Conservation (phyloP, 1,284 basidiomycete species). For the Microbotryomycetes sp. region DNA sequence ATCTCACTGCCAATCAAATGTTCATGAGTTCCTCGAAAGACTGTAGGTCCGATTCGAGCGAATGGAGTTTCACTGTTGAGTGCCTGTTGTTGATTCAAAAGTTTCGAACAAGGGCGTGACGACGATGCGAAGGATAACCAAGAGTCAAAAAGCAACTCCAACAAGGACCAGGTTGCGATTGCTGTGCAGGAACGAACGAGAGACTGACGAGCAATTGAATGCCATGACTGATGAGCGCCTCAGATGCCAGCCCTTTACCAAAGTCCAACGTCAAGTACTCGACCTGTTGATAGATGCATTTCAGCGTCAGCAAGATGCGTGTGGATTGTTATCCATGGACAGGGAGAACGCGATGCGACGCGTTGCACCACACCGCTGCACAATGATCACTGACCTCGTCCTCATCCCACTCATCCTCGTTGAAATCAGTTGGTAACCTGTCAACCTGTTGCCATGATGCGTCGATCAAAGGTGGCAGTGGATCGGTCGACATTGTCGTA, state of each 20-base stretch:
- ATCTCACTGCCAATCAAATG: constrained; percentile 23
- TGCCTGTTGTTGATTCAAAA: not conserved
- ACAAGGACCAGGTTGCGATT: not conserved
- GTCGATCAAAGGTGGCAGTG: not conserved
- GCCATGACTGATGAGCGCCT: not conserved
- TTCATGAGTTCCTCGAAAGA: constrained; percentile 21
- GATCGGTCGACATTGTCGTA: too few relatives aligned
- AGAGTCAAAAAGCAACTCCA: not conserved
- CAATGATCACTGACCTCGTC: constrained; percentile 17
- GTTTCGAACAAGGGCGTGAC: not conserved
- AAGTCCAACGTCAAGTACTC: constrained; percentile 29
- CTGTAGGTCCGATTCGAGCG: constrained; percentile 12
- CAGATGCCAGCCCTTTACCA: not conserved
- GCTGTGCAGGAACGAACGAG: not conserved
- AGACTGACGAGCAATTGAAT: constrained; percentile 23
- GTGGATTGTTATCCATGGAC: not conserved
- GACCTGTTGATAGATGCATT: constrained; percentile 6
- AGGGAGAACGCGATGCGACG: not conserved
- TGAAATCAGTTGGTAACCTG: not conserved
- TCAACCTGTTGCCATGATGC: not conserved
- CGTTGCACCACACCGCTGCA: not conserved
- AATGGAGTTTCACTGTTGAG: constrained; percentile 11
- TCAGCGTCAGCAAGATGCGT: not conserved
- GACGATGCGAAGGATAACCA: too few relatives aligned
- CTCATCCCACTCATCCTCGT: constrained; percentile 23